Base-by-base conservation (phyloP, 176 grass and related monocot genomes). In the Poa annua region DNA sequence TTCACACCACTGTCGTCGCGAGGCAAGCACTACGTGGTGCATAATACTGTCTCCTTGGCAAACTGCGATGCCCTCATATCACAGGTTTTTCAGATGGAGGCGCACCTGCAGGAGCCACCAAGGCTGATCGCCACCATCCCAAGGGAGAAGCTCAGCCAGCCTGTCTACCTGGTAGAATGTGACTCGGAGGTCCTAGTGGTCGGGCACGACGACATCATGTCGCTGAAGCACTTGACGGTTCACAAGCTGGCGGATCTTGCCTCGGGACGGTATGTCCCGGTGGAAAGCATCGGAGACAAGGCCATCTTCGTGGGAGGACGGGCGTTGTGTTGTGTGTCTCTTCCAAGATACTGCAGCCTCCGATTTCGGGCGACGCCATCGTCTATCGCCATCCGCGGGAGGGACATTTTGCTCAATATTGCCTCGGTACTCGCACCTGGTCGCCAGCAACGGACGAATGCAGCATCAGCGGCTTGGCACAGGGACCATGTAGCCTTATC, bases 381-480 rank as follows among this genome's bases (percentile, higher is more conserved):
- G 65, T 78, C 64, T 78, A 49, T 66, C 0, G 0, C 16, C 8
- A 5, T 78, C 13, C 51, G 71, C 8, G 14, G n/a, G 0, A 60
- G 44, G 17, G 22, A 16, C 41, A 47, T 1, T 70, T 70, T 47
- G 39, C 8, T 0, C 52, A 71, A 8, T 79, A 85, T 7, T n/a
- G 69, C 41, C 75, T 85, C 36, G 69, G 39, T 24, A 85, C 64
- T 61, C 15, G 75, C 20, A 71, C 4, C 36, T 69, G 66, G 66
- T 69, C 36, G 36, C 35, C 3, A 5, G 66, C 34, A 20, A 13
- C 36, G 19, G 66, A 69, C 11, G 36, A 69, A 21, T 69, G 35
- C 66, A 69, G 66, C 36, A 42, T 42, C 7, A 68, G 66, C 66
- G 66, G 66, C 66, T 41, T 42, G 36, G 38, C 36, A 2, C 66